A percentile compares a stretch with the other conserved stretches of the same genome.
These are phyloP conservation scores for Veloboletus limbatus DNA, from an alignment of 1,284 basidiomycete species.

Conservation along the genomic window DNA sequence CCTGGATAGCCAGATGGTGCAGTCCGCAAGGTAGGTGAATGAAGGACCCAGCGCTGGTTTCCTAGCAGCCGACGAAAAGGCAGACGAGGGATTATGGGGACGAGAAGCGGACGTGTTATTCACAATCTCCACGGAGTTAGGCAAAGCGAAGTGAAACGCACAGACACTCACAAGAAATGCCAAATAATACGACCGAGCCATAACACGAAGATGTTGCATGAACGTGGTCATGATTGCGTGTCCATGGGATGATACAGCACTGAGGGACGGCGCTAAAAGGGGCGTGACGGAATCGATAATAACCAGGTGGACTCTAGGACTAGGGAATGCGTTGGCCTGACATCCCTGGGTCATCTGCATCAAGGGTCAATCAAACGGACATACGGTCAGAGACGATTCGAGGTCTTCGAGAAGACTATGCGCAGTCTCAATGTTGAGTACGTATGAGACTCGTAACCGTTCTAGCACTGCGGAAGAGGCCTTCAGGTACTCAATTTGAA, in stretches of 20 bases:
- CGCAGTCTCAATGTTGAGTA: slow-evolving; percentile 55
- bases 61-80: slow-evolving; percentile 40
- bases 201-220: slow-evolving; percentile 58
- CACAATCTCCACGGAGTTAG: slow-evolving; percentile 37
- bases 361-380: slow-evolving; percentile 9
- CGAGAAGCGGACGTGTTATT: slow-evolving; percentile 42
- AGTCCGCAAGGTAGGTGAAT: slow-evolving; percentile 69
- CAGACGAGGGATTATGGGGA: slow-evolving; percentile 39
- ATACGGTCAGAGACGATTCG: slow-evolving; percentile 32
- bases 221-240: slow-evolving; percentile 73
- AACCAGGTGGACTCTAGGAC: slow-evolving; percentile 41
- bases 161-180: slow-evolving; percentile 48
- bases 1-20: slow-evolving; percentile 62
- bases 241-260: slow-evolving; percentile 64
- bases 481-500: slow-evolving; percentile 26
- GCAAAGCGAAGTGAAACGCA: background rate
- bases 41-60: slow-evolving; percentile 75
- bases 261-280: slow-evolving; percentile 65
- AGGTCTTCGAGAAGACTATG: slow-evolving; percentile 50
- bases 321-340: slow-evolving; percentile 13
- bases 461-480: slow-evolving; percentile 33
- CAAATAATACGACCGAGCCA: slow-evolving; percentile 46
- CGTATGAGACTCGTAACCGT: slow-evolving; percentile 50
- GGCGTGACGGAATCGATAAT: slow-evolving; percentile 67
- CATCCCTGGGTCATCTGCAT: slow-evolving; percentile 1